phyloP scores from a whole-genome alignment of 2,329 filamentous ascomycete genomes.

The Botrytis squamosa region DNA sequence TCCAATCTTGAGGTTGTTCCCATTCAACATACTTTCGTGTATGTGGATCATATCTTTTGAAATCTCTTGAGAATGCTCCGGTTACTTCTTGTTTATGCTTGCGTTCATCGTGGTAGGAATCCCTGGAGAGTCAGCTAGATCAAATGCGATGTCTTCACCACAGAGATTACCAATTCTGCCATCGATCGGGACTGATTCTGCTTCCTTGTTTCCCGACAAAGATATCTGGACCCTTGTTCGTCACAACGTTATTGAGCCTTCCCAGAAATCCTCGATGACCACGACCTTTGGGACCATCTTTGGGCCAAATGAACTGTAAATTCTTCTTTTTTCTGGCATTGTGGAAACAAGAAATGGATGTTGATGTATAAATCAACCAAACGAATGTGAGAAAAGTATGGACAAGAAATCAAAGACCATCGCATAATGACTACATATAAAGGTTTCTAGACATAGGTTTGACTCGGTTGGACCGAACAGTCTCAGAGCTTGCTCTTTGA shows the following conservation, averaged over 20 bases:
- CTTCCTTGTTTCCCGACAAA: constrained; percentile 37
- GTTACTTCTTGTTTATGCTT: constrained; percentile 19
- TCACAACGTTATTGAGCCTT: constrained; percentile 41
- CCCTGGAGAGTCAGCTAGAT: constrained; percentile 30
- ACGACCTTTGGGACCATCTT: constrained; percentile 34
- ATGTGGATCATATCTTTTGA: constrained; percentile 35
- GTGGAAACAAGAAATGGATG: not conserved
- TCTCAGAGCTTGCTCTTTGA: not conserved
- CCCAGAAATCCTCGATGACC: constrained; percentile 34
- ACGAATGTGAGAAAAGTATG: not conserved
- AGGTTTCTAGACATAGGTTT: not conserved
- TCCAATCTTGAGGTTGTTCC: constrained; percentile 29
- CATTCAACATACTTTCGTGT: constrained; percentile 34
- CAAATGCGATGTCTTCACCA: not conserved
- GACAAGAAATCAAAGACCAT: not conserved
- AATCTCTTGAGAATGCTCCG: constrained; percentile 23
- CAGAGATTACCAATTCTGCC: constrained; percentile 36
- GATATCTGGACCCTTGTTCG: constrained; percentile 44
- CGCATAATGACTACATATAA: constrained; percentile 7
- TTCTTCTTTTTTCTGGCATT: constrained; percentile 21
- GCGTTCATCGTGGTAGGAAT: constrained; percentile 32
- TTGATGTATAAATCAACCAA: not conserved
- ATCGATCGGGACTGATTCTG: constrained; percentile 31
- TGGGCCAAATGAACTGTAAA: constrained; percentile 37
- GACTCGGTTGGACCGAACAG: not conserved